A percentile compares a stretch with the other conserved stretches of the same genome.
Evolutionary conservation across 2,329 filamentous ascomycete genomes (phyloP).

Genomic region (Botrytis pseudocinerea): DNA sequence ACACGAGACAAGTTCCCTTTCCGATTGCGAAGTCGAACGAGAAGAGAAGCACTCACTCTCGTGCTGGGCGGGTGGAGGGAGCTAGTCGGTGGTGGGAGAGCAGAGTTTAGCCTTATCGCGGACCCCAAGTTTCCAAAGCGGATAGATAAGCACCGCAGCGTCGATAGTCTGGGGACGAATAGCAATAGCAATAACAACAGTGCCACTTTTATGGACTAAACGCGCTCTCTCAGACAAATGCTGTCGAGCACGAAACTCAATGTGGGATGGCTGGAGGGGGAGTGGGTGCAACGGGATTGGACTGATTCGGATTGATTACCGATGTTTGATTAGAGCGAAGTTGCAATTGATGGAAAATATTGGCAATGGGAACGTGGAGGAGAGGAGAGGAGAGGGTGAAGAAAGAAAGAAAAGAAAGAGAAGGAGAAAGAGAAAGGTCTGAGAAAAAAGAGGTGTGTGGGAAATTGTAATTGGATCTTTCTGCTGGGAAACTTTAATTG

Average conservation of each 20-base stretch:
- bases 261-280: background rate
- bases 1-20: background rate
- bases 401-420: background rate
- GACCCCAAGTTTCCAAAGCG: background rate
- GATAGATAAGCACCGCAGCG: conserved; percentile 1
- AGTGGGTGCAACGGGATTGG: background rate
- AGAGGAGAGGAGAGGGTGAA: too few relatives aligned
- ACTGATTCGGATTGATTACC: background rate
- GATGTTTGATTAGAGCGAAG: background rate
- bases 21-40: background rate
- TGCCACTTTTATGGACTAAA: background rate
- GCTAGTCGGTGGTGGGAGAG: too few relatives aligned
- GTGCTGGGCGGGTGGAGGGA: too few relatives aligned
- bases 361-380: too few relatives aligned
- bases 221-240: too few relatives aligned
- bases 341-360: background rate
- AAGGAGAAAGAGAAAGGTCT: background rate
- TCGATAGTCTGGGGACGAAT: conserved; percentile 3
- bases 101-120: background rate
- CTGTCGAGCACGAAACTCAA: background rate
- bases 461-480: background rate
- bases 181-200: background rate
- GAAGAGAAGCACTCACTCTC: background rate
- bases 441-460: background rate
- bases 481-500: background rate